Percentiles rank a stretch among this genome's conserved stretches.
phyloP scores from a whole-genome alignment of 2,329 filamentous ascomycete species.

The Arachnopeziza araneosa region DNA sequence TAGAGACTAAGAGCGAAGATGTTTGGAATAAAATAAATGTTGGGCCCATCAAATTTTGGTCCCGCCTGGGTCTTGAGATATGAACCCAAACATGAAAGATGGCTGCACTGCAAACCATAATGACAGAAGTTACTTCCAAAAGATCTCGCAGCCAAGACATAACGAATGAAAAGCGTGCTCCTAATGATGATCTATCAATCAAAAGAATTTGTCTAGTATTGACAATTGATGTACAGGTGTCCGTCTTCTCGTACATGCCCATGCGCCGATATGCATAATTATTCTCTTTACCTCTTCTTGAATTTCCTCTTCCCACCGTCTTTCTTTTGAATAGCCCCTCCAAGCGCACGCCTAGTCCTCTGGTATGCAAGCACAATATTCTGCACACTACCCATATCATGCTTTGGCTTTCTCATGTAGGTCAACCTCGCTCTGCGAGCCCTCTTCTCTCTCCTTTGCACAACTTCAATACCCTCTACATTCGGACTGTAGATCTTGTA shows the following conservation, averaged over 20 bases:
- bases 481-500: slow-evolving; percentile 91
- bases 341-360: slow-evolving; percentile 43
- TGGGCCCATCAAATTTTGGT: not conserved
- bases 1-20: not conserved
- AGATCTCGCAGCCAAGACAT: not conserved
- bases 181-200: not conserved
- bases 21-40: not conserved
- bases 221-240: not conserved
- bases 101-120: not conserved
- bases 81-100: not conserved
- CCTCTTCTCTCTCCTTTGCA: slow-evolving; percentile 79
- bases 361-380: slow-evolving; percentile 66
- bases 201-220: not conserved
- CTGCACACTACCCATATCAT: slow-evolving; percentile 83
- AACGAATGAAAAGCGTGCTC: not conserved
- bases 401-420: slow-evolving; percentile 83
- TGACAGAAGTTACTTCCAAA: not conserved
- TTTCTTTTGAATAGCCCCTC: slow-evolving; percentile 20
- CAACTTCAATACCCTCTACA: slow-evolving; percentile 86
- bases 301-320: slow-evolving; percentile 19
- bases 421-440: slow-evolving; percentile 82
- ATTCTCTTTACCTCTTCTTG: slow-evolving; percentile 13
- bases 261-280: not conserved
- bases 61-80: no score
- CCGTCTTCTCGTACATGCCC: not conserved